Base-by-base conservation (phyloP, 768 basidiomycete genomes). In the Paxillus ammoniavirescens region DNA sequence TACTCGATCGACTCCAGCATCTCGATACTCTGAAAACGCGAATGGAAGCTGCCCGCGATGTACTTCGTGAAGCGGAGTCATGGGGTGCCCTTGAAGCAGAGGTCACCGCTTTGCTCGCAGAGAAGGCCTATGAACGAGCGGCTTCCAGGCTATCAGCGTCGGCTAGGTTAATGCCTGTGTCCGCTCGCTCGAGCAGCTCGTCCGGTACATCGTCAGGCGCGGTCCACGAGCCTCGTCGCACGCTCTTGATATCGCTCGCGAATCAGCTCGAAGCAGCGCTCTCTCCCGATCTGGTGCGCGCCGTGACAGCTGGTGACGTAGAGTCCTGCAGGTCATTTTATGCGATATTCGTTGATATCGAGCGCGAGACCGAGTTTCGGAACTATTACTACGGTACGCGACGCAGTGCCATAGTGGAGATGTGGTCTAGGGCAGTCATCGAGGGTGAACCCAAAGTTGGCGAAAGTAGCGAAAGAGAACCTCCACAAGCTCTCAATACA, bases 1-100 rank as follows among this genome's bases (percentile, higher is more conserved):
- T 88, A 4, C 76, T 98, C 54, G 86, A 92, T 50, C 81, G 82
- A 33, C 73, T 99, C n/a, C 83, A 84, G 49, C 77, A 85, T 42
- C 78, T 98, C 38, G 93, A 98, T 69, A 83, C 81, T 9, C 80
- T 94, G 28, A 97, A 93, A 65, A 75, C 75, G 21, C 78, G 88
- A 18, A 94, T 99, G 92, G 93, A 94, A 66, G 84, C 86, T 0
- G 82, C 93, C 1, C 78, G 94, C 33, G 93, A 93, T 57, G 93
- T 98, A 15, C 73, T 98, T 35, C 83, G 87, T 23, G 96, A 98
- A 66, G 95, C 97, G 12, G 95, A 98, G 75, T 91, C 88, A 59
- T 99, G 97, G 97, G 91, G 88, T 53, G 91, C 92, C 2, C 79
- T 99, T 43, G 97, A 98, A 68, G 80, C 89, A 35, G 97, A 99